These are phyloP conservation scores for Aspergillus sclerotiicarbonarius DNA, from an alignment of 495 filamentous ascomycete species.

Conservation along the genomic window DNA sequence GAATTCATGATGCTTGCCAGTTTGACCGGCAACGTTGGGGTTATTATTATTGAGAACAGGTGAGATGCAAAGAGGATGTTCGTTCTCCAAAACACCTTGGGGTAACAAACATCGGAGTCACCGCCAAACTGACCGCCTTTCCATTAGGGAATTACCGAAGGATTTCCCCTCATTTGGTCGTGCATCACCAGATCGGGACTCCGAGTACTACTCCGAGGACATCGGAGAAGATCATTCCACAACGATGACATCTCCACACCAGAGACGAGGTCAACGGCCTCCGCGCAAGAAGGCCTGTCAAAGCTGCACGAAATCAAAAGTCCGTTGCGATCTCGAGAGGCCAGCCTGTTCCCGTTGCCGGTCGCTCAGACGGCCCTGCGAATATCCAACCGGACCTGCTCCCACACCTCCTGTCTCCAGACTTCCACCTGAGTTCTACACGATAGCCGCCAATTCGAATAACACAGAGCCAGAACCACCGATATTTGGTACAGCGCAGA, in stretches of 20 bases:
- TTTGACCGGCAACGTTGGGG: too few relatives aligned
- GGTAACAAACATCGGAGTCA: too few relatives aligned
- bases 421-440: background rate
- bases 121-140: background rate
- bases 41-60: too few relatives aligned
- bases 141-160: background rate
- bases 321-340: slow-evolving; percentile 34
- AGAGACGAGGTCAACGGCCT: slow-evolving; percentile 1
- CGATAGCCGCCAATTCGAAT: too few relatives aligned
- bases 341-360: slow-evolving; percentile 39
- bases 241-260: background rate
- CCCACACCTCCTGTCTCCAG: background rate
- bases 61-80: too few relatives aligned
- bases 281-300: slow-evolving; percentile 36
- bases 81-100: too few relatives aligned
- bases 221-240: background rate
- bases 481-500: background rate
- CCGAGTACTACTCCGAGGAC: slow-evolving; percentile 4
- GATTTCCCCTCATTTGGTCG: background rate
- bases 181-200: background rate
- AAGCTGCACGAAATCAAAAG: slow-evolving; percentile 36
- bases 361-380: slow-evolving; percentile 26
- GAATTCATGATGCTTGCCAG: too few relatives aligned
- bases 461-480: background rate
- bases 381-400: too few relatives aligned